Evolutionary conservation across 305 asterid species (phyloP).

Genomic region (Stenogyne calaminthoides): DNA sequence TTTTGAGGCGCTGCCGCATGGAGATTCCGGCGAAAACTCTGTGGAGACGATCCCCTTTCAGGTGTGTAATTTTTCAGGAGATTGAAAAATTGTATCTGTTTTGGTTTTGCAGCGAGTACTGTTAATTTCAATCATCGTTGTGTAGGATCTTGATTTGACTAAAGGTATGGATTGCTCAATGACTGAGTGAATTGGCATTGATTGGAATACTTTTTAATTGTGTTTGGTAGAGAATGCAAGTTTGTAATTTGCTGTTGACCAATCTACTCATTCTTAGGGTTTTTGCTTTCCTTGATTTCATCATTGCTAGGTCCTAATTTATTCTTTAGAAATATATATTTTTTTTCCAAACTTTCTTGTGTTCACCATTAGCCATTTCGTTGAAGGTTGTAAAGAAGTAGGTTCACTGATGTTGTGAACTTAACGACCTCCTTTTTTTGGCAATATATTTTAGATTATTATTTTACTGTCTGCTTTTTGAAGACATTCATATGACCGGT

Average conservation of each 20-base stretch:
- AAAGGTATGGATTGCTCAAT: neutral
- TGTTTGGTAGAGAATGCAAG: neutral
- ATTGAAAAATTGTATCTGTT: constrained; percentile 8
- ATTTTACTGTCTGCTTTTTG: neutral
- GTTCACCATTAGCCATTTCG: neutral
- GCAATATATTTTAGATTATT: neutral
- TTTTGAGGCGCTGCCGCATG: constrained; percentile 58
- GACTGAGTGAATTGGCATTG: constrained; percentile 9
- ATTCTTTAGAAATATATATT: neutral
- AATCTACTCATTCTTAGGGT: constrained; percentile 9
- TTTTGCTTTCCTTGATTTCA: neutral
- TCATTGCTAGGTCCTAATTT: constrained; percentile 10
- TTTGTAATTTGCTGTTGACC: constrained; percentile 12
- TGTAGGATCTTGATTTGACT: constrained; percentile 11
- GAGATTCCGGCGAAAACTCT: constrained; percentile 65
- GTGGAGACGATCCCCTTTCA: constrained; percentile 74
- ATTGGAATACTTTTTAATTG: neutral
- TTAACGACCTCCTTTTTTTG: neutral
- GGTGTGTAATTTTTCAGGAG: constrained; percentile 40
- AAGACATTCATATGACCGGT: neutral
- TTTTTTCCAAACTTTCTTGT: neutral
- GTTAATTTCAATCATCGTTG: neutral
- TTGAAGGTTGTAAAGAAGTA: neutral
- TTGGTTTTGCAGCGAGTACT: constrained; percentile 5
- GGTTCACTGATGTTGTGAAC: neutral